Evolutionary conservation across 805 yeast genomes (phyloP).

Genomic region (Pichia eremophila): DNA sequence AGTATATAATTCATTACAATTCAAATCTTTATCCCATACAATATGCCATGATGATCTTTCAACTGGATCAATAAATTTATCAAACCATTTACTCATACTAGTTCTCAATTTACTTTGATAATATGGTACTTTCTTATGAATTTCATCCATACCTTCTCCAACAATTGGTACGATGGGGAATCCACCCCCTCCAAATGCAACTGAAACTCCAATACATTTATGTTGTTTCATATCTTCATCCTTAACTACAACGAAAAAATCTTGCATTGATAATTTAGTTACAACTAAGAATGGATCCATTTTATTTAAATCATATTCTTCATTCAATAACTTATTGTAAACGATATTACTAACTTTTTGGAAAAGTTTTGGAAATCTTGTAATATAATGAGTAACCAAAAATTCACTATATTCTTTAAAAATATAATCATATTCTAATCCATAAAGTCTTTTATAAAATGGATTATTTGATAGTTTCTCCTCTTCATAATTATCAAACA

Average conservation of each 20-base stretch:
- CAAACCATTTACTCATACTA: conserved; percentile 45
- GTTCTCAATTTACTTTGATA: conserved; percentile 36
- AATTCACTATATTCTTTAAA: conserved; percentile 34
- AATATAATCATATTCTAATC: conserved; percentile 27
- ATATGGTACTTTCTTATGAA: conserved; percentile 40
- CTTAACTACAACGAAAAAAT: conserved; percentile 34
- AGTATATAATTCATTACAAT: conserved; percentile 19
- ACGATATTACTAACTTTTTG: conserved; percentile 27
- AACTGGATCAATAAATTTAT: conserved; percentile 32
- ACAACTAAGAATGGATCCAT: conserved; percentile 37
- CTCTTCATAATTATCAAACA: conserved; percentile 32
- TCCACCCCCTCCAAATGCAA: conserved; percentile 45
- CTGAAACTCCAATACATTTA: conserved; percentile 42
- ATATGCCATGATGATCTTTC: conserved; percentile 44
- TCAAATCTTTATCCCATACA: conserved; percentile 36
- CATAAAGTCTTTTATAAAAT: conserved; percentile 28
- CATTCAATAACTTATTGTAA: conserved; percentile 34
- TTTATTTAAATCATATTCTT: conserved; percentile 34
- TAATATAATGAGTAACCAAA: conserved; percentile 33
- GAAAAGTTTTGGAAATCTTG: conserved; percentile 37
- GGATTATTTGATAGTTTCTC: conserved; percentile 20
- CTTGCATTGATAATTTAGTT: conserved; percentile 41
- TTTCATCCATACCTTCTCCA: conserved; percentile 31
- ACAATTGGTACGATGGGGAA: conserved; percentile 30
- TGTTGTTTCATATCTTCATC: conserved; percentile 28